A percentile compares a stretch with the other conserved stretches of the same genome.
phyloP scores from a whole-genome alignment of 2,329 filamentous ascomycete genomes.

The Chaetothyriales sp. region DNA sequence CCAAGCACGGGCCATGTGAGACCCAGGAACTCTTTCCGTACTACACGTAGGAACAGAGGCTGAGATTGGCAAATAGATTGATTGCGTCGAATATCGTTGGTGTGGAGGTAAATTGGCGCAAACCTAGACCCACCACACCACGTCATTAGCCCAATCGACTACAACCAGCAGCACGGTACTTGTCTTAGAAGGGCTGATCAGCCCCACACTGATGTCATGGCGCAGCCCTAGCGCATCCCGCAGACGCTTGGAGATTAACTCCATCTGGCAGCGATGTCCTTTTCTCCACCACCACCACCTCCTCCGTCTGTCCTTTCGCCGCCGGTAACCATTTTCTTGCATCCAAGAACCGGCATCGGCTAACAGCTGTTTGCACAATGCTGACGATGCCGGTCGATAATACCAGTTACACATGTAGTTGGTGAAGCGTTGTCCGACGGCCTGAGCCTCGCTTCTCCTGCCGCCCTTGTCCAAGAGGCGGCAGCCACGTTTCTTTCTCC shows the following conservation, averaged over 20 bases:
- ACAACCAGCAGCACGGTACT: not conserved
- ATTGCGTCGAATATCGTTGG: not conserved
- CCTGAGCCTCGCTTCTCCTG: too few species aligned
- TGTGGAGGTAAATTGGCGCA: not conserved
- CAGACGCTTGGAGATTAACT: not conserved
- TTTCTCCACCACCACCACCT: not conserved
- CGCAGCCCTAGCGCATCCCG: not conserved
- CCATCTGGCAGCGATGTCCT: not conserved
- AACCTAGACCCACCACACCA: not conserved
- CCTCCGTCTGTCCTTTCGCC: not conserved
- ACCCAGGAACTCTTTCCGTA: not conserved
- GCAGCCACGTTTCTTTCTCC: too few species aligned
- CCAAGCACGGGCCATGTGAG: not conserved
- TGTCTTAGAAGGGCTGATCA: not conserved
- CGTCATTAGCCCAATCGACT: not conserved
- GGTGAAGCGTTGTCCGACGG: too few species aligned
- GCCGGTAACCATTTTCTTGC: not conserved
- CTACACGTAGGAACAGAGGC: not conserved
- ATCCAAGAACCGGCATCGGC: not conserved
- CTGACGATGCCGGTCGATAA: too few species aligned
- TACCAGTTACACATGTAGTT: too few species aligned
- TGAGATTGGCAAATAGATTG: not conserved
- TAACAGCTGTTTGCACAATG: too few species aligned
- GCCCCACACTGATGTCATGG: not conserved
- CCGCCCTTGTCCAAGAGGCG: too few species aligned